These are phyloP conservation scores for Lactarius sanguifluus DNA, from an alignment of 768 basidiomycete genomes.

Conservation along the genomic window DNA sequence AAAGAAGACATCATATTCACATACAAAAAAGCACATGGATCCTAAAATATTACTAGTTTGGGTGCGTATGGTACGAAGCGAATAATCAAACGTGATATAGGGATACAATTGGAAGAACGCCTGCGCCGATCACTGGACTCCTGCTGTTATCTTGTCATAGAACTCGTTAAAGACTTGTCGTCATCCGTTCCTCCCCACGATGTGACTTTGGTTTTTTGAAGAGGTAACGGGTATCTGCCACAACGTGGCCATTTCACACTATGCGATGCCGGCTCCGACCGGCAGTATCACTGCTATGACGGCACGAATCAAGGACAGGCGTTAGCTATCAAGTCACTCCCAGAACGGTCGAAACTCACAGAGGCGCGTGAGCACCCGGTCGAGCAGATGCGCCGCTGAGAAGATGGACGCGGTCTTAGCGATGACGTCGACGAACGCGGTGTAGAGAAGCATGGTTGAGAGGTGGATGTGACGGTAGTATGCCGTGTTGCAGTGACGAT, in stretches of 20 bases:
- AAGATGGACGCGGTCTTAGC: constrained; percentile 7
- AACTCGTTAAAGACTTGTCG: background rate
- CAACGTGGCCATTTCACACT: background rate
- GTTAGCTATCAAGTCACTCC: background rate
- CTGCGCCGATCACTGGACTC: background rate
- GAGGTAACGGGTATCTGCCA: background rate
- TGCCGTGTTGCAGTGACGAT: background rate
- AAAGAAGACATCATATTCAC: background rate
- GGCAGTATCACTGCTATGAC: constrained; percentile 16
- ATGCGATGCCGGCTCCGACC: constrained; percentile 24
- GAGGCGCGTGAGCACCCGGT: constrained; percentile 16
- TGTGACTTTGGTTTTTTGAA: background rate
- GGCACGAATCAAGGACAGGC: background rate
- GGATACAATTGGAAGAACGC: background rate
- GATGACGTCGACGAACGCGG: background rate
- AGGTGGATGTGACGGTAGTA: constrained; percentile 1
- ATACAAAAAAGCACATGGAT: background rate
- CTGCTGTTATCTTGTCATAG: background rate
- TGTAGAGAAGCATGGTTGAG: constrained; percentile 4
- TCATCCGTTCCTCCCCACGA: background rate
- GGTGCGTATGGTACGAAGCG: background rate
- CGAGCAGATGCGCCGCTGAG: constrained; percentile 15
- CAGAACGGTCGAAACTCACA: background rate
- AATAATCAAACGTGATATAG: background rate
- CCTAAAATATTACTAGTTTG: background rate